Percentiles rank a stretch among this genome's conserved stretches.
phyloP scores from a whole-genome alignment of 2,329 filamentous ascomycete species.

The Aspergillus fijiensis region DNA sequence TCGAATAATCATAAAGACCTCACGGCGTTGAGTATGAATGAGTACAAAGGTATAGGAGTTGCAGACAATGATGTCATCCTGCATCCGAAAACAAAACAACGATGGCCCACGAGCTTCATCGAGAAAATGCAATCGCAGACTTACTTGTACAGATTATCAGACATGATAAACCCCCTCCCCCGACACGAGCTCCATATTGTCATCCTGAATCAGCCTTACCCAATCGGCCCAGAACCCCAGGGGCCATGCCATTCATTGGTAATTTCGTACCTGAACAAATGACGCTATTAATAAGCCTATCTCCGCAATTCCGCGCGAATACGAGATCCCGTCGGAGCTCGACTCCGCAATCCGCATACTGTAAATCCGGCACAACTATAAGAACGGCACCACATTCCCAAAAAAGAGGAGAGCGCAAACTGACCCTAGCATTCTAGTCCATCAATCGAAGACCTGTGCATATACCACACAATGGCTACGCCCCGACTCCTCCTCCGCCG shows the following conservation, averaged over 20 bases:
- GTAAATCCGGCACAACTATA: neutral
- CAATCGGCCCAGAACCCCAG: neutral
- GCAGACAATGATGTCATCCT: too few species aligned
- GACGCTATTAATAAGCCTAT: neutral
- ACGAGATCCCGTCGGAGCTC: neutral
- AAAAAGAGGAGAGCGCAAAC: neutral
- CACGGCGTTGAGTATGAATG: too few species aligned
- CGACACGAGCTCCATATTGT: neutral
- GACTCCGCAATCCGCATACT: too few species aligned
- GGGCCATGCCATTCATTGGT: neutral
- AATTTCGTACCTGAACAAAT: neutral
- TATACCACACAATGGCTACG: conserved; percentile 1
- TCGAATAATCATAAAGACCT: too few species aligned
- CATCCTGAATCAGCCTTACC: neutral
- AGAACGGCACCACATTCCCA: neutral
- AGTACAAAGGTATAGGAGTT: too few species aligned
- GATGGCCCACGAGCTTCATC: too few species aligned
- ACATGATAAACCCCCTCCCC: too few species aligned
- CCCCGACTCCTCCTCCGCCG: neutral
- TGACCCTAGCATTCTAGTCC: too few species aligned
- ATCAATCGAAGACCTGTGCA: too few species aligned
- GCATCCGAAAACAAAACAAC: too few species aligned
- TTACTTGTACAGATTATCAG: too few species aligned
- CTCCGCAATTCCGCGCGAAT: conserved; percentile 1
- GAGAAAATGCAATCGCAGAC: too few species aligned